phyloP scores from a whole-genome alignment of 495 filamentous ascomycete species.

The Friedmanniomyces simplex region DNA sequence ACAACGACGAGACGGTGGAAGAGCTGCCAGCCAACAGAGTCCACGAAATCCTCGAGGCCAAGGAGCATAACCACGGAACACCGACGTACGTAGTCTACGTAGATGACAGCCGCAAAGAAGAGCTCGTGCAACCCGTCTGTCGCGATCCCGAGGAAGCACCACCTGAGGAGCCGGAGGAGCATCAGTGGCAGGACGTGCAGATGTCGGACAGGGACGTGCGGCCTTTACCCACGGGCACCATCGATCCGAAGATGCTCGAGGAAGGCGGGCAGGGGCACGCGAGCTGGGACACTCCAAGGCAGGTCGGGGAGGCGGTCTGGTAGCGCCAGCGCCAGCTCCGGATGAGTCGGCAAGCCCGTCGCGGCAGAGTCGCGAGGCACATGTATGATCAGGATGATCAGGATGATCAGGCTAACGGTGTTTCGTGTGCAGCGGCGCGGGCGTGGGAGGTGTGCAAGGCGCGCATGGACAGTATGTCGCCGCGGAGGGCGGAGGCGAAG shows the following conservation, averaged over 20 bases:
- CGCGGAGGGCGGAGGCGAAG: no score
- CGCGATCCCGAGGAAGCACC: conserved; percentile 30
- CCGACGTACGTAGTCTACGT: conserved; percentile 89
- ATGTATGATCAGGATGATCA: neutral
- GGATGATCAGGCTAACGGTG: no score
- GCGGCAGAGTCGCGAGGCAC: neutral
- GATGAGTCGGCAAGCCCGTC: neutral
- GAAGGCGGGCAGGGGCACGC: conserved; percentile 1
- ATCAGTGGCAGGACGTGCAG: neutral
- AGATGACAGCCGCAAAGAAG: conserved; percentile 47
- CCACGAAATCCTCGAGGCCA: conserved; percentile 44
- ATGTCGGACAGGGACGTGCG: neutral
- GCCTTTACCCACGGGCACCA: neutral
- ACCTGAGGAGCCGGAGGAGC: neutral
- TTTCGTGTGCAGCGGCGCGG: no score
- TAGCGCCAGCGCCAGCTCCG: neutral
- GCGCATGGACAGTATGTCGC: no score
- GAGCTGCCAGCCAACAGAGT: conserved; percentile 42
- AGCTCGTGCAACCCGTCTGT: conserved; percentile 52
- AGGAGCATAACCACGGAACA: conserved; percentile 38
- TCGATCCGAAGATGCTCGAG: neutral
- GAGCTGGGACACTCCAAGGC: conserved; percentile 7
- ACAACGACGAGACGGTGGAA: conserved; percentile 79
- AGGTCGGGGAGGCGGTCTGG: neutral
- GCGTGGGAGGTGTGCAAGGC: no score